Base-by-base conservation (phyloP, 768 basidiomycete genomes). In the Pleurotus platypus region DNA sequence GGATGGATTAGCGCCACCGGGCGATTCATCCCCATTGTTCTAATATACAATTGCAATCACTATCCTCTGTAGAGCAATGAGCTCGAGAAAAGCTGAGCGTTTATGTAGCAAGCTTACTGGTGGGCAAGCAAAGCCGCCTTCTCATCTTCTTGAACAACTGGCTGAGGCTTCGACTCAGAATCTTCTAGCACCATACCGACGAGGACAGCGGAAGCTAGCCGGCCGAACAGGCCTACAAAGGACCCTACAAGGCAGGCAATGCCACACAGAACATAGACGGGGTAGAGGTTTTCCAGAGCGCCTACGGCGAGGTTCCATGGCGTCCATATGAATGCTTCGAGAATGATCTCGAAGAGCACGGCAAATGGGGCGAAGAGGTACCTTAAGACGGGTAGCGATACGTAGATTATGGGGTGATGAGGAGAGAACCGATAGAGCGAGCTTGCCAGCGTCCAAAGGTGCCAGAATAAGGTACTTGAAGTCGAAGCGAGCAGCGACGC, bases 211-310 rank as follows among this genome's bases (percentile, higher is more conserved):
- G 51, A 40, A n/a, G 18, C 51, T 3, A 54, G 5, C 2, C 51
- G 51, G 38, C 74, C 84, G 11, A 70, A 58, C 1, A 76, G 48
- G 2, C 84, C 84, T 1, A 85, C 45, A 16, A 75, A 15, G 8
- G 67, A 69, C 5, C 84, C 84, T 7, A 73, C 72, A 49, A 86
- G 78, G 59, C 80, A 83, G 1, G 84, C 83, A 1, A 81, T 76
- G 1, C 81, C 81, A 39, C 72, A 75, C 58, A 85, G 78, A 12
- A 84, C 75, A 60, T 85, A 86, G 35, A 84, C 50, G 0, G 84
- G 84, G 47, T 80, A 82, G 1, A 85, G 50, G 8, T 75, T 72
- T 5, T 78, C 73, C 15, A 78, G 64, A 24, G 79, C 56, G 63
- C 71, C 76, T 5, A 67, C 49, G 18, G 69, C 59, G 37, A 77